A percentile compares a stretch with the other conserved stretches of the same genome.
Evolutionary conservation across 169 alveolate genomes (phyloP).

Genomic region (Pseudocohnilembus persalinus): DNA sequence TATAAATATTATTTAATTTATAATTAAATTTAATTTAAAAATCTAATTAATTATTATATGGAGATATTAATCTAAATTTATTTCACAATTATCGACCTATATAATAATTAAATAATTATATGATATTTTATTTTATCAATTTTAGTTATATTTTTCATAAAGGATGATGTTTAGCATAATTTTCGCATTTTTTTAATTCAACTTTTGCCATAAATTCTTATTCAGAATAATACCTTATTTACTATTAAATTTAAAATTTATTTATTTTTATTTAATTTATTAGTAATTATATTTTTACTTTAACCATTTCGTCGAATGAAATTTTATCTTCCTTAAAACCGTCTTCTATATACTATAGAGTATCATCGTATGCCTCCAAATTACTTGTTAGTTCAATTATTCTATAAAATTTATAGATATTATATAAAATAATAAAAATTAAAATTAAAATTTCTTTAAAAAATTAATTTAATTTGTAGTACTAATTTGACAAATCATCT

Average conservation of each 20-base stretch:
- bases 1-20: no score
- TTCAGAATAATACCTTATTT: background rate
- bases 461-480: no score
- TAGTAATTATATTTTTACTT: background rate
- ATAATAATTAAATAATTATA: no score
- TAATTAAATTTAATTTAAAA: no score
- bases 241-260: background rate
- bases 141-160: background rate
- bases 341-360: background rate
- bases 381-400: background rate
- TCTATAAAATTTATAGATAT: background rate
- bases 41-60: no score
- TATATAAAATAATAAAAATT: no score
- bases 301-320: background rate
- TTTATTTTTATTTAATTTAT: no score
- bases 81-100: no score
- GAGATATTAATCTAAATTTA: no score
- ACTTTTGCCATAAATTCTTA: background rate
- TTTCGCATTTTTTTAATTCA: background rate
- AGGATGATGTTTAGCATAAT: background rate
- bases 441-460: no score
- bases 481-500: background rate
- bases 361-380: background rate
- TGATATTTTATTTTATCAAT: no score
- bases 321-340: background rate